Evolutionary conservation across 495 filamentous ascomycete genomes (phyloP).

Genomic region (Bacidia gigantensis): DNA sequence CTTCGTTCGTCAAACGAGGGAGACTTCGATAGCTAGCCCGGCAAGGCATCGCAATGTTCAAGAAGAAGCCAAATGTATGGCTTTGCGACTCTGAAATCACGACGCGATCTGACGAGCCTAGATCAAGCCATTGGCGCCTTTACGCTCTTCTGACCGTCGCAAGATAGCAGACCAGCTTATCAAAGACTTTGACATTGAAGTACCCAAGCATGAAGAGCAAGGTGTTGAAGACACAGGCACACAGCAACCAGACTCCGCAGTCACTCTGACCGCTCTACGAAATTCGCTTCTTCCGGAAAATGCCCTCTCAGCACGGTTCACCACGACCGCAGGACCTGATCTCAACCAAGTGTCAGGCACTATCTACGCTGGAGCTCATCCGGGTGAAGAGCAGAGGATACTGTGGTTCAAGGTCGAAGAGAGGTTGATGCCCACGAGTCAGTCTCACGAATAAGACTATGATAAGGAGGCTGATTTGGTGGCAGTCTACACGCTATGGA

Average conservation of each 20-base stretch:
- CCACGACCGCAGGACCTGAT: conserved; percentile 53
- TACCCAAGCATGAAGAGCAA: conserved; percentile 24
- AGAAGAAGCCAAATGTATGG: conserved; percentile 60
- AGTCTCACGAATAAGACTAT: conserved; percentile 1
- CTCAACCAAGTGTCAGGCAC: conserved; percentile 49
- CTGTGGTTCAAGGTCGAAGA: conserved; percentile 60
- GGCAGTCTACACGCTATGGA: conserved; percentile 31
- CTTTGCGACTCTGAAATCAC: conserved; percentile 10
- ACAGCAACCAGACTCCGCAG: conserved; percentile 25
- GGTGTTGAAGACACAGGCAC: conserved; percentile 24
- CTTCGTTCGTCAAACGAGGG: too few relatives aligned
- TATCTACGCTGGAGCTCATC: conserved; percentile 48
- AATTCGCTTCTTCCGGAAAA: conserved; percentile 55
- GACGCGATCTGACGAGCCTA: conserved; percentile 20
- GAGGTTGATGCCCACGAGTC: conserved; percentile 44
- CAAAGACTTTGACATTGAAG: conserved; percentile 40
- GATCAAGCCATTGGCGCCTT: conserved; percentile 56
- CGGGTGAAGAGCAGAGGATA: conserved; percentile 45
- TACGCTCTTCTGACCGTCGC: conserved; percentile 58
- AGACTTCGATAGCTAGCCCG: too few relatives aligned
- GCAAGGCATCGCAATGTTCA: too few relatives aligned
- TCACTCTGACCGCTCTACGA: conserved; percentile 40
- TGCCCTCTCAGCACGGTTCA: conserved; percentile 49
- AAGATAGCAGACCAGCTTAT: conserved; percentile 62
- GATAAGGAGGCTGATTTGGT: not conserved